Conservation (phyloP, 768 basidiomycete genomes). For the Infundibulicybe gibba region DNA sequence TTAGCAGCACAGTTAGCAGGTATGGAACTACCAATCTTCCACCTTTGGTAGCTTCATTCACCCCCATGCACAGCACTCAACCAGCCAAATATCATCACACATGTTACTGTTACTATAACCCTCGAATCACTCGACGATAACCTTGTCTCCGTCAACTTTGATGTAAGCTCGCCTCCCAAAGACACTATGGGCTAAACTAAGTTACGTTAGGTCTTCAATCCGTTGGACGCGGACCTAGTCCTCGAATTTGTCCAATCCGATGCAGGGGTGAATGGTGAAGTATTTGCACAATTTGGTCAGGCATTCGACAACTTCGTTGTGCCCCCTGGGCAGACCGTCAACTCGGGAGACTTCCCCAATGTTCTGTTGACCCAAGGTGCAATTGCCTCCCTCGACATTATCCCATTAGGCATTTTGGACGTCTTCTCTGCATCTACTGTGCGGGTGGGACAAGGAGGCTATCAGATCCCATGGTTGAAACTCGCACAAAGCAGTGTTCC, state of each 20-base stretch:
- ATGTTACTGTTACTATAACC: slow-evolving; percentile 51
- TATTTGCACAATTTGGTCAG: slow-evolving; percentile 58
- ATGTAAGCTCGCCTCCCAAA: slow-evolving; percentile 32
- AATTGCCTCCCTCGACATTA: slow-evolving; percentile 50
- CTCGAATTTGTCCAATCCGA: slow-evolving; percentile 59
- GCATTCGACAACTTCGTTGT: slow-evolving; percentile 52
- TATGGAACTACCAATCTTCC: slow-evolving; percentile 10
- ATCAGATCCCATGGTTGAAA: slow-evolving; percentile 64
- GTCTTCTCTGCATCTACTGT: slow-evolving; percentile 45
- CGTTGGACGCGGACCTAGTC: slow-evolving; percentile 52
- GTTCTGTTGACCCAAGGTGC: slow-evolving; percentile 61
- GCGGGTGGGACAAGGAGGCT: slow-evolving; percentile 48
- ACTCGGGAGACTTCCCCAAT: slow-evolving; percentile 54
- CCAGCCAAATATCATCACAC: slow-evolving; percentile 52
- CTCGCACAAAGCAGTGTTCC: slow-evolving; percentile 50
- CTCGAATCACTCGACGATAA: slow-evolving; percentile 45
- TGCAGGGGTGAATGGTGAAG: slow-evolving; percentile 43
- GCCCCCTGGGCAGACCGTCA: slow-evolving; percentile 54
- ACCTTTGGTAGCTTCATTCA: background rate
- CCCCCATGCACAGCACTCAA: slow-evolving; percentile 34
- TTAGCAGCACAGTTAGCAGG: slow-evolving; percentile 49
- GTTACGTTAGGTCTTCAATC: slow-evolving; percentile 44
- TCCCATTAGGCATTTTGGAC: slow-evolving; percentile 52
- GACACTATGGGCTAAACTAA: background rate
- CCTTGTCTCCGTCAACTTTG: slow-evolving; percentile 51